These are phyloP conservation scores for Hypoxylon sp. DNA, from an alignment of 2,329 filamentous ascomycete genomes.

Conservation along the genomic window DNA sequence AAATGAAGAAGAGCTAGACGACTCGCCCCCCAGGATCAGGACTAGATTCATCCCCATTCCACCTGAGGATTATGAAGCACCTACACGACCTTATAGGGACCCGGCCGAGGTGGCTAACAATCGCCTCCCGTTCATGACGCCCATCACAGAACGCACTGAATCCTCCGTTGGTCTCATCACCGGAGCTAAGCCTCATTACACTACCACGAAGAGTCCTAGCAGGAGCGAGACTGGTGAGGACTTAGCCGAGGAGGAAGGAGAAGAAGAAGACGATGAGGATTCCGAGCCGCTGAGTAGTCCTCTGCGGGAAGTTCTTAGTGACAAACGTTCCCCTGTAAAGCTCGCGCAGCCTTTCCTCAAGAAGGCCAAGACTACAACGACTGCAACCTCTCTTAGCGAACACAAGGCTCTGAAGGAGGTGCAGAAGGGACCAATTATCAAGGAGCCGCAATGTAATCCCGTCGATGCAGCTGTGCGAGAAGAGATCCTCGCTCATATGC, in stretches of 20 bases:
- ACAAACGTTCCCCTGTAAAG: conserved; percentile 61
- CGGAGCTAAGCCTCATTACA: conserved; percentile 68
- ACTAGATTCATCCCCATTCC: conserved; percentile 82
- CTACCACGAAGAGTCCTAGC: conserved; percentile 82
- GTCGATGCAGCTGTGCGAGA: conserved; percentile 81
- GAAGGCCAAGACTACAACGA: conserved; percentile 57
- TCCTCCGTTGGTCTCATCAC: conserved; percentile 80
- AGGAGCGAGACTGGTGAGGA: conserved; percentile 59
- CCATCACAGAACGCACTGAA: conserved; percentile 96
- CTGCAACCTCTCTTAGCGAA: conserved; percentile 51
- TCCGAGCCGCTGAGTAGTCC: conserved; percentile 74
- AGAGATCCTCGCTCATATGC: conserved; percentile 79
- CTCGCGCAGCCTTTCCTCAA: conserved; percentile 65
- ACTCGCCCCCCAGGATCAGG: conserved; percentile 67
- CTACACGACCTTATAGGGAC: conserved; percentile 84
- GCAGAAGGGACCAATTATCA: conserved; percentile 79
- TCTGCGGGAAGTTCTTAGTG: conserved; percentile 73
- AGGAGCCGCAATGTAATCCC: conserved; percentile 88
- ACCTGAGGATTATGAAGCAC: conserved; percentile 87
- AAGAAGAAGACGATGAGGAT: conserved; percentile 53
- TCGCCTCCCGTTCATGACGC: conserved; percentile 97
- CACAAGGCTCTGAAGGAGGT: conserved; percentile 56
- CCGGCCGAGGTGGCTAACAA: conserved; percentile 85
- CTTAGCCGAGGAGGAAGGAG: conserved; percentile 50
- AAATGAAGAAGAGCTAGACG: conserved; percentile 51